A percentile compares a stretch with the other conserved stretches of the same genome.
Conservation (phyloP, 2,329 filamentous ascomycete species). For the Helotiales sp. region DNA sequence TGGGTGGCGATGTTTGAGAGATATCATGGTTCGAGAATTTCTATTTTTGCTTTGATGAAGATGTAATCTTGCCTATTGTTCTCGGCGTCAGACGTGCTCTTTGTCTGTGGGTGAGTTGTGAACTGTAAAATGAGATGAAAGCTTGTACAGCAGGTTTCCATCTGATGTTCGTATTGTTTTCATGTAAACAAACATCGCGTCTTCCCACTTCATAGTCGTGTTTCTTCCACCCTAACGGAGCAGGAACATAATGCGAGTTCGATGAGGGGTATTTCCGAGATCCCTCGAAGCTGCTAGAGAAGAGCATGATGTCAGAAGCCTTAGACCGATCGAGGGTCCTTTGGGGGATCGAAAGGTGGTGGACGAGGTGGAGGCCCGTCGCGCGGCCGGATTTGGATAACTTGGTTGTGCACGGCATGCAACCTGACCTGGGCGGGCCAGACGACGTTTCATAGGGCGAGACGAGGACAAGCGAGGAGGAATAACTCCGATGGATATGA, state of each 20-base stretch:
- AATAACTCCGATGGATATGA: neutral
- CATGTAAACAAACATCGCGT: neutral
- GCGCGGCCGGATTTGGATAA: neutral
- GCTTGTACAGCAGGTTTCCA: no score
- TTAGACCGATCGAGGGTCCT: neutral
- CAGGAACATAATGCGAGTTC: neutral
- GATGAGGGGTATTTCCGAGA: neutral
- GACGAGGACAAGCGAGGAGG: neutral
- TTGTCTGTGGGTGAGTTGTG: no score
- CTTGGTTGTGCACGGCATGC: neutral
- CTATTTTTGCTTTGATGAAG: neutral
- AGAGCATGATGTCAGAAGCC: neutral
- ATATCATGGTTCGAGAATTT: neutral
- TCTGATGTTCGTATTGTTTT: no score
- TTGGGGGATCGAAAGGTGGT: neutral
- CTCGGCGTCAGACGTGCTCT: no score
- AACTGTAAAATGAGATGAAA: no score
- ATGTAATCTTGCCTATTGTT: neutral
- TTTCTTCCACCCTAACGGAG: neutral
- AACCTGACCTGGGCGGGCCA: neutral
- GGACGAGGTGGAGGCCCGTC: neutral
- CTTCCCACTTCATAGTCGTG: neutral
- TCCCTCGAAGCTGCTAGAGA: neutral
- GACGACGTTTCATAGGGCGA: constrained; percentile 1
- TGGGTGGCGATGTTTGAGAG: neutral